These are phyloP conservation scores for Talaromyces sp. DNA, from an alignment of 2,329 filamentous ascomycete genomes.

Conservation along the genomic window DNA sequence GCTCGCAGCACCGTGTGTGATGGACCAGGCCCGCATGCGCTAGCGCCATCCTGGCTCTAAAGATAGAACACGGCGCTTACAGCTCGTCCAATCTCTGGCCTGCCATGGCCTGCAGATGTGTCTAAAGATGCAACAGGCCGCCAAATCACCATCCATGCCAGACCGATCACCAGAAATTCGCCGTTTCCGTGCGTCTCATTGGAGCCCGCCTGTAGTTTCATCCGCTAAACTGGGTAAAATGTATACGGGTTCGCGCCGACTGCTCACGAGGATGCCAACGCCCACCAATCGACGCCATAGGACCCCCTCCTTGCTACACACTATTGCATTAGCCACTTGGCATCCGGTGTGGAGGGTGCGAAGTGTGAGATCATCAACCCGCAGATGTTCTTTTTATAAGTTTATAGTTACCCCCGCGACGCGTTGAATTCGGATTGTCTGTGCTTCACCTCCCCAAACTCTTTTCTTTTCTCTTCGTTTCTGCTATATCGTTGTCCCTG, in stretches of 20 bases:
- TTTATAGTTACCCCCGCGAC: conserved; percentile 18
- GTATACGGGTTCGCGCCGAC: not conserved
- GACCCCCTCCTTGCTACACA: not conserved
- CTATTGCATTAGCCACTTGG: not conserved
- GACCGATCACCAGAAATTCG: not conserved
- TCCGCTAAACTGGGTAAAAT: not conserved
- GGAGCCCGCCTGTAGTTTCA: not conserved
- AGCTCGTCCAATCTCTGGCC: conserved; percentile 2
- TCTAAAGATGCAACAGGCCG: not conserved
- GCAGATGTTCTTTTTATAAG: conserved; percentile 15
- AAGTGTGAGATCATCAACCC: conserved; percentile 8
- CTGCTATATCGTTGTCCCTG: conserved; percentile 20
- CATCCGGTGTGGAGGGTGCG: not conserved
- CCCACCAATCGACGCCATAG: not conserved
- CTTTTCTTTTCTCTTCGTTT: conserved; percentile 21
- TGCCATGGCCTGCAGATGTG: not conserved
- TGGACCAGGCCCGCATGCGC: not conserved
- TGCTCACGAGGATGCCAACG: not conserved
- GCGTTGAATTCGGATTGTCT: conserved; percentile 9
- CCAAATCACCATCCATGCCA: not conserved
- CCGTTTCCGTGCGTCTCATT: not conserved
- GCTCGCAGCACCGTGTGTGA: not conserved
- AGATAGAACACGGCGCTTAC: conserved; percentile 11
- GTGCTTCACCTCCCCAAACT: conserved; percentile 12
- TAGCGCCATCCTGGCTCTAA: conserved; percentile 1